Base-by-base conservation (phyloP, 345 rosid genomes). In the Syzygium oleosum region DNA sequence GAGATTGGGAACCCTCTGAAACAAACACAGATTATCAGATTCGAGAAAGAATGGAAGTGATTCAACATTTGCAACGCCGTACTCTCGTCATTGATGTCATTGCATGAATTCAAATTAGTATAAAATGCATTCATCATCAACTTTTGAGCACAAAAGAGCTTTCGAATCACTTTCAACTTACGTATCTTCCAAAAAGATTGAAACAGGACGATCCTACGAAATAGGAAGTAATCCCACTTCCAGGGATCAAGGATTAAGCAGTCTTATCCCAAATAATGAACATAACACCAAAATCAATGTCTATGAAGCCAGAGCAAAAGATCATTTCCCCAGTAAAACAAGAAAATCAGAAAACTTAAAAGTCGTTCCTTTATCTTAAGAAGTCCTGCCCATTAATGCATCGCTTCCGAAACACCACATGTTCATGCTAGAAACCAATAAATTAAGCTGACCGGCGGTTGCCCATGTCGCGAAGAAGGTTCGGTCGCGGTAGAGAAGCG, bases 1-100 rank as follows among this genome's bases (percentile, higher is more conserved):
- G 79, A 96, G 96, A 94, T 97, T 97, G 85, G 97, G 99, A 54
- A 96, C 96, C 85, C 94, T 94, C 99, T 97, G 86, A 85, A 54
- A 84, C 63, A 85, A 85, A 73, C 8, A 10, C 80, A 22, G 51
- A 31, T 85, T 5, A 54, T 19, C 43, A 54, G 58, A 19, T 73
- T 73, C 7, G 0, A 73, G 49, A 73, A 38, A 19, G 49, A 22
- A 19, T 25, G 2, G 49, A 73, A 73, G 80, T 73, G 49, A 73
- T 73, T 73, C 80, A 38, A 13, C 80, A 19, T 38, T 34, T 14
- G 2, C 80, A 11, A 73, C 25, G 12, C 80, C 49, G 38, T 19
- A 19, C 0, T 34, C 80, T 11, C 14, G 2, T 73, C 49, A 38
- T 34, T 5, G 10, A 38, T 19, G 83, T 19, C 80, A 38, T 73